Conservation (phyloP, 805 yeast genomes). For the Yarrowia sp. region DNA sequence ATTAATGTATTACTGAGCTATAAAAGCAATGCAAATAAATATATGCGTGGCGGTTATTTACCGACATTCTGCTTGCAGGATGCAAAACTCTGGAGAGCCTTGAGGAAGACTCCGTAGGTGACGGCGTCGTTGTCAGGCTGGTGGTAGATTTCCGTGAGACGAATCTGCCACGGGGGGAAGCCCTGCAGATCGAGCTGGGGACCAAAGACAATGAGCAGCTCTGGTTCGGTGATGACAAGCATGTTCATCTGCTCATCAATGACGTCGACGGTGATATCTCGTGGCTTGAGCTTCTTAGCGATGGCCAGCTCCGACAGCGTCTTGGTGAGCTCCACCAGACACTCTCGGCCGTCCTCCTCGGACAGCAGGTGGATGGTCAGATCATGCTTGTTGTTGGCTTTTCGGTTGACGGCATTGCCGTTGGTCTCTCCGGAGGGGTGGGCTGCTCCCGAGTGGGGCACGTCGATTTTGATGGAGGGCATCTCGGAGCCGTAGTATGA, state of each 20-base stretch:
- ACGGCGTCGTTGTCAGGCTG: constrained; percentile 80
- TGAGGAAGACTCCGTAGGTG: constrained; percentile 74
- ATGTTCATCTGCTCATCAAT: constrained; percentile 56
- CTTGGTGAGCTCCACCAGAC: constrained; percentile 81
- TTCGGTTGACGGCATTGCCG: constrained; percentile 14
- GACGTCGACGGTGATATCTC: constrained; percentile 69
- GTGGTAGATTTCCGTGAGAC: constrained; percentile 88
- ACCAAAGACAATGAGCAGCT: constrained; percentile 75
- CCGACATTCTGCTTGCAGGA: constrained; percentile 87
- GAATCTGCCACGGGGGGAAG: constrained; percentile 96
- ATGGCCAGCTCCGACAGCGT: constrained; percentile 76
- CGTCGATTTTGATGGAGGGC: constrained; percentile 58
- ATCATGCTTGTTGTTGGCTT: constrained; percentile 26
- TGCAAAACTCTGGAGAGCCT: constrained; percentile 49
- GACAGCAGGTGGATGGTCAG: constrained; percentile 67
- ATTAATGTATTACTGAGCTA: constrained; percentile 22
- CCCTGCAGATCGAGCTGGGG: constrained; percentile 89
- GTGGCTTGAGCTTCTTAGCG: constrained; percentile 54
- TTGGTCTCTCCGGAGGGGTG: constrained; percentile 30
- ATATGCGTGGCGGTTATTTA: constrained; percentile 43
- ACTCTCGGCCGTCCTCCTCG: constrained; percentile 79
- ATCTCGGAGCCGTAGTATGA: constrained; percentile 70
- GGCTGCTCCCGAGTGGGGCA: constrained; percentile 53
- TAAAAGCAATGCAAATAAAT: constrained; percentile 22
- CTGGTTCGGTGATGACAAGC: constrained; percentile 90